These are phyloP conservation scores for Halophytophthora polymorphica DNA, from an alignment of 352 stramenopile species.

Conservation along the genomic window DNA sequence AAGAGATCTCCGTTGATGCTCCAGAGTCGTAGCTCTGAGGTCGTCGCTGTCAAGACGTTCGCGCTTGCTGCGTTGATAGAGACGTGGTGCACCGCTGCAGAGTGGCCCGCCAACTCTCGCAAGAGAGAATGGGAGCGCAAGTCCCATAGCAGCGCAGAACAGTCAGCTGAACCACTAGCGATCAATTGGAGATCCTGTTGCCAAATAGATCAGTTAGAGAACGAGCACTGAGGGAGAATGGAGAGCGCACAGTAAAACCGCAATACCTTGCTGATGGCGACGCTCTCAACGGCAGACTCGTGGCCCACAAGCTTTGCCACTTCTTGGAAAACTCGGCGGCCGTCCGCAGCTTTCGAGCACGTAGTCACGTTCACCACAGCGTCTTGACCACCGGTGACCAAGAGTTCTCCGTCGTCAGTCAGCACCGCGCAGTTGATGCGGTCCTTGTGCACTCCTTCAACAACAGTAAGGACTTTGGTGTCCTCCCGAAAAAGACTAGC, in stretches of 20 bases:
- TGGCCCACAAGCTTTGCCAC: conserved; percentile 67
- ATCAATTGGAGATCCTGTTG: conserved; percentile 64
- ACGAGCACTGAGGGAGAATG: too few species aligned
- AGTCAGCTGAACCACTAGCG: conserved; percentile 53
- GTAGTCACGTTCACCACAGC: conserved; percentile 72
- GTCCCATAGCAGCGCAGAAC: conserved; percentile 67
- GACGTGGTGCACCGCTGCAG: conserved; percentile 42
- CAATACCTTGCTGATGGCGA: conserved; percentile 65
- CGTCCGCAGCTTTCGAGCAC: conserved; percentile 46
- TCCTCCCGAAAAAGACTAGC: conserved; percentile 48
- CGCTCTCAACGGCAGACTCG: conserved; percentile 49
- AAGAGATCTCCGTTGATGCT: conserved; percentile 80
- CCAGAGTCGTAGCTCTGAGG: conserved; percentile 59
- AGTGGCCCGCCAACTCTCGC: conserved; percentile 58
- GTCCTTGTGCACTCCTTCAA: conserved; percentile 63
- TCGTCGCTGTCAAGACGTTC: conserved; percentile 55
- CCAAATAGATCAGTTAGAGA: background rate
- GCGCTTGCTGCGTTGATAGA: conserved; percentile 68
- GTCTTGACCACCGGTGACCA: conserved; percentile 68
- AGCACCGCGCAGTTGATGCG: conserved; percentile 53
- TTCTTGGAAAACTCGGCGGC: conserved; percentile 66
- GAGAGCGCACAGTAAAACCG: background rate
- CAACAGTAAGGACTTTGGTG: conserved; percentile 61
- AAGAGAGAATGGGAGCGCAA: conserved; percentile 54
- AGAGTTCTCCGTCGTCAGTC: conserved; percentile 50